Evolutionary conservation across 2,329 filamentous ascomycete species (phyloP).

Genomic region (Penicillium fuscoglaucum): DNA sequence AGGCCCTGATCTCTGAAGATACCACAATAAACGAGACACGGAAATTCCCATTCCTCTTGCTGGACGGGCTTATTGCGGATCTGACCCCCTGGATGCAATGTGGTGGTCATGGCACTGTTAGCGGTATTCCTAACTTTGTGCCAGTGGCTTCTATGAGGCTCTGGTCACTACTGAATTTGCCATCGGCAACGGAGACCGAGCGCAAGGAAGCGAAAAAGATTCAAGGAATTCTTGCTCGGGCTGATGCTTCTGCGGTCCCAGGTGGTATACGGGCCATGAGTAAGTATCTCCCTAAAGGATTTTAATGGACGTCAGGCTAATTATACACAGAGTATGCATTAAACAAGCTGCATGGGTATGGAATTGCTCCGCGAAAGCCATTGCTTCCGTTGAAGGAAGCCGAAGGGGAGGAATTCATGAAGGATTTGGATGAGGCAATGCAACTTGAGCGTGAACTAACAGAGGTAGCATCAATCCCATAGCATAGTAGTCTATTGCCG

Average conservation of each 20-base stretch:
- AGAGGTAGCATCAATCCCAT: not conserved
- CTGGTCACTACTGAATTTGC: conserved; percentile 22
- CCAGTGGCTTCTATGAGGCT: conserved; percentile 25
- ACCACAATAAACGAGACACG: not conserved
- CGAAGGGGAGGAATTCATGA: not conserved
- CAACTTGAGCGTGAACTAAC: not conserved
- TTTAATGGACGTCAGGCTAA: not conserved
- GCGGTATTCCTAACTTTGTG: conserved; percentile 28
- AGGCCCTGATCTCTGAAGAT: not conserved
- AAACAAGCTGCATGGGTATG: not conserved
- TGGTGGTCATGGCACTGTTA: conserved; percentile 28
- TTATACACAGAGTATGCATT: not conserved
- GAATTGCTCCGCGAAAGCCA: not conserved
- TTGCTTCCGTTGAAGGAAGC: not conserved
- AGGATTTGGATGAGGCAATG: not conserved
- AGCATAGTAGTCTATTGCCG: not conserved
- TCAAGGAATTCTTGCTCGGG: not conserved
- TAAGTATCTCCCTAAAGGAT: not conserved
- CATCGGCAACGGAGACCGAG: not conserved
- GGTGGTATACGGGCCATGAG: not conserved
- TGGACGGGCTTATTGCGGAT: conserved; percentile 28
- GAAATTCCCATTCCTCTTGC: not conserved
- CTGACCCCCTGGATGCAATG: conserved; percentile 28
- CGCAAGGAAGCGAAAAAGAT: not conserved
- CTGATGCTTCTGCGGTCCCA: not conserved